phyloP scores from a whole-genome alignment of 306 rosid species.

The Cicer yamashitae region DNA sequence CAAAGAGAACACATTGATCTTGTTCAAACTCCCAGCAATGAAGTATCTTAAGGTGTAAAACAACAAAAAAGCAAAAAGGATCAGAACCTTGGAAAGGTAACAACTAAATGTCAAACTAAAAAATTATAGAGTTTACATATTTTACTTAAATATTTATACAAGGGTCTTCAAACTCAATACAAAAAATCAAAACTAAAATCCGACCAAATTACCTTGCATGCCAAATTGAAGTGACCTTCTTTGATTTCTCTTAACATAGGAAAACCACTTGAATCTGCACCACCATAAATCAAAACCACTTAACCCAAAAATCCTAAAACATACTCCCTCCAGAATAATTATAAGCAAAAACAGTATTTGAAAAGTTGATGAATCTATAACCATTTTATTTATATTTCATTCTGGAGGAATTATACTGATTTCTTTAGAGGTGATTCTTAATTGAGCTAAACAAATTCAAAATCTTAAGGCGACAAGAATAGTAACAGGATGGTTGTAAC shows the following conservation, averaged over 20 bases:
- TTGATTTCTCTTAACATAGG: conserved; percentile 54
- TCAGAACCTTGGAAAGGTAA: conserved; percentile 17
- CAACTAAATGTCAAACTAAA: conserved; percentile 25
- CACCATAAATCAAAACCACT: neutral
- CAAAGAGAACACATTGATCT: conserved; percentile 54
- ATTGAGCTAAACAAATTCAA: conserved; percentile 15
- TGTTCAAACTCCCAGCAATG: conserved; percentile 52
- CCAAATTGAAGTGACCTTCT: conserved; percentile 57
- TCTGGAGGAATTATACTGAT: neutral
- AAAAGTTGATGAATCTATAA: too few species aligned
- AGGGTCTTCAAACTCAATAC: conserved; percentile 1
- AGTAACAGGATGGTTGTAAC: neutral
- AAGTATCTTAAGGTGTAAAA: conserved; percentile 57
- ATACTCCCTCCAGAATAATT: neutral
- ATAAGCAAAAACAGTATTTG: too few species aligned
- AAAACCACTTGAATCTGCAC: conserved; percentile 56
- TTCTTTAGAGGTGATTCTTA: conserved; percentile 12
- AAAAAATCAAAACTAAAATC: conserved; percentile 15
- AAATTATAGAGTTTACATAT: neutral
- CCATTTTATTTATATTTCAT: too few species aligned
- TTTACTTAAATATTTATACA: neutral
- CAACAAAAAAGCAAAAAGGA: conserved; percentile 7
- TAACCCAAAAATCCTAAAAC: conserved; percentile 1
- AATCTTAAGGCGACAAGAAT: neutral
- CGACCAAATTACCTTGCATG: conserved; percentile 68